These are phyloP conservation scores for Diatrype stigma DNA, from an alignment of 2,329 filamentous ascomycete genomes.

Conservation along the genomic window DNA sequence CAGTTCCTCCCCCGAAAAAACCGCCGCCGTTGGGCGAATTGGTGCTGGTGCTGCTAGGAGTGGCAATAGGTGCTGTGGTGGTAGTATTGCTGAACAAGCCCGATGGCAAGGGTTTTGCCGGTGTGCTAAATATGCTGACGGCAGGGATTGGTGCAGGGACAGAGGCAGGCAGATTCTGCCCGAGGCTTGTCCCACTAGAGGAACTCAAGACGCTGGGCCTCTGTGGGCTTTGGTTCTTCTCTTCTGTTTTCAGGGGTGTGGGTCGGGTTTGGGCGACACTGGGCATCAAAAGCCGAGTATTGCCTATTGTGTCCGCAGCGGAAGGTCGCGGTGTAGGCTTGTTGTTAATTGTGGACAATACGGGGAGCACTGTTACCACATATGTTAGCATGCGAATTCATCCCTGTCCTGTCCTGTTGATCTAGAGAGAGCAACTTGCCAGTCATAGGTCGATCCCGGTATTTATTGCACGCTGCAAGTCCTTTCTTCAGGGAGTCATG, in stretches of 20 bases:
- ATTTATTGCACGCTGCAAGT: conserved; percentile 18
- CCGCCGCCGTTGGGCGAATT: too few relatives aligned
- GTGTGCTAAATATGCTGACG: too few relatives aligned
- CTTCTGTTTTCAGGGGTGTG: background rate
- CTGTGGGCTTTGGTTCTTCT: background rate
- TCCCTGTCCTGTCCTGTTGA: background rate
- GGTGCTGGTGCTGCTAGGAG: background rate
- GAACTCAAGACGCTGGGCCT: background rate
- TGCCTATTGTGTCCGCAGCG: background rate
- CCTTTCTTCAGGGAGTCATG: conserved; percentile 15
- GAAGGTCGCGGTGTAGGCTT: background rate
- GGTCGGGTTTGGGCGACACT: background rate
- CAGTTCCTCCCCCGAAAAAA: too few relatives aligned
- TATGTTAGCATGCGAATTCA: background rate
- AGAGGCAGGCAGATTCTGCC: background rate
- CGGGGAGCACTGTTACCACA: background rate
- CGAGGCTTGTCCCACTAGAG: background rate
- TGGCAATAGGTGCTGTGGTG: background rate
- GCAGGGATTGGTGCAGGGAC: too few relatives aligned
- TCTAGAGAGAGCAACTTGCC: conserved; percentile 2
- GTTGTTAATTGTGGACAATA: background rate
- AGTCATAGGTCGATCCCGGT: conserved; percentile 4
- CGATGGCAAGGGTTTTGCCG: too few relatives aligned
- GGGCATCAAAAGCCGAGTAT: background rate
- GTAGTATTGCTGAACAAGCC: too few relatives aligned